Percentiles rank a stretch among this genome's conserved stretches.
Evolutionary conservation across 768 basidiomycete species (phyloP).

Genomic region (Pleurotus platypus): DNA sequence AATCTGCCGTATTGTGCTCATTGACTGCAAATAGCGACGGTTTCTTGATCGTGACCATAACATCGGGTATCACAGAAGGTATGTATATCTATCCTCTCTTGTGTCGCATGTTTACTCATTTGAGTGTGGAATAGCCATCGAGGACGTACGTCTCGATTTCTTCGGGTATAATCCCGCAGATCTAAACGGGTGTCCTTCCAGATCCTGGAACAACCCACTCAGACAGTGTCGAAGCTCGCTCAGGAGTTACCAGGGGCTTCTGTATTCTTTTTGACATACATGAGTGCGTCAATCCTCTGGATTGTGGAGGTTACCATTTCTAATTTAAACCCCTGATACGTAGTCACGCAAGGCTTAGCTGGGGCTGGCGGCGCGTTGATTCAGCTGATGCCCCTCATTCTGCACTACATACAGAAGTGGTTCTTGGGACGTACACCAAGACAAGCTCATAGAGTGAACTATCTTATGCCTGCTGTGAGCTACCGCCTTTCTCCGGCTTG

Average conservation of each 20-base stretch:
- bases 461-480: conserved; percentile 48
- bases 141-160: conserved; percentile 16
- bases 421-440: conserved; percentile 67
- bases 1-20: not conserved
- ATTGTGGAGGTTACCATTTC: not conserved
- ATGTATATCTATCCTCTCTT: conserved; percentile 5
- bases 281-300: not conserved
- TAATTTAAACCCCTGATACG: not conserved
- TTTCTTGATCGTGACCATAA: conserved; percentile 68
- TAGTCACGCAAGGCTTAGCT: conserved; percentile 10
- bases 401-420: conserved; percentile 63
- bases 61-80: conserved; percentile 51
- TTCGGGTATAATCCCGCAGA: not conserved
- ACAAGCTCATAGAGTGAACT: conserved; percentile 53
- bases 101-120: not conserved
- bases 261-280: conserved; percentile 54
- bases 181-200: not conserved
- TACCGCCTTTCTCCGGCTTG: not conserved
- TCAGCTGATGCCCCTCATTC: conserved; percentile 24
- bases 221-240: conserved; percentile 7
- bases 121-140: conserved; percentile 17
- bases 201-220: conserved; percentile 8
- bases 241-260: conserved; percentile 41
- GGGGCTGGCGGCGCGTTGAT: conserved; percentile 9
- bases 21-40: conserved; percentile 26